Evolutionary conservation across 2,329 filamentous ascomycete genomes (phyloP), one percentile per base, ranked within the genome.

Genomic region (Ophiostoma populinum): DNA sequence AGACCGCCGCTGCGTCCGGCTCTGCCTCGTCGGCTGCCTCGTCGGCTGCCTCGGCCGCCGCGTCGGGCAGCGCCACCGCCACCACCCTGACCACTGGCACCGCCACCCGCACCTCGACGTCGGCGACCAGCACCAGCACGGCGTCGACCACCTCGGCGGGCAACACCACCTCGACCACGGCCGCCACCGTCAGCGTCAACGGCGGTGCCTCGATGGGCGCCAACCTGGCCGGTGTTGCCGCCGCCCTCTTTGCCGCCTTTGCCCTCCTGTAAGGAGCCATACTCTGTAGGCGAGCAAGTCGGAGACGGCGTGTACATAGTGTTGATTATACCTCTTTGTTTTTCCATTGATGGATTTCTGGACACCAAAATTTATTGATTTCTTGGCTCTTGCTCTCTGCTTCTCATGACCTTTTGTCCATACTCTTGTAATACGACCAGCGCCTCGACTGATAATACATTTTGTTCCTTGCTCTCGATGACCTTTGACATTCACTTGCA

Each of bases 141-240:
- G 50, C 47, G 8, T 47, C 49, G 24, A 54, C 52, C 37, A 21
- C 35, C 12, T 21, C 28, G 19, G 16, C 32, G 24, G 31, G 16
- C 22, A 27, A 9, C n/a, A n/a, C n/a, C 21, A 4, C 32, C 15
- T 19, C 30, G 10, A 10, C 29, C 24, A 25, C 42, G 34, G 46
- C 30, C 35, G 48, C 32, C 26, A 51, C 51, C 7, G 51, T 51
- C 24, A 51, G 49, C 42, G 37, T 49, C 48, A 49, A 40, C 44
- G 46, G 42, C 34, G 35, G 44, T 12, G 44, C 34, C 36, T 39
- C 45, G 32, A 42, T 42, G 29, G 25, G 42, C 5, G 40, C 39
- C 40, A 42, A 29, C 44, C 15, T 40, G 7, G 47, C 42, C 15
- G 30, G 43, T n/a, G 48, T 40, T 9, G 46, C 37, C 12, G 50